Evolutionary conservation across 768 basidiomycete genomes (phyloP).

Genomic region (Russula sp.): DNA sequence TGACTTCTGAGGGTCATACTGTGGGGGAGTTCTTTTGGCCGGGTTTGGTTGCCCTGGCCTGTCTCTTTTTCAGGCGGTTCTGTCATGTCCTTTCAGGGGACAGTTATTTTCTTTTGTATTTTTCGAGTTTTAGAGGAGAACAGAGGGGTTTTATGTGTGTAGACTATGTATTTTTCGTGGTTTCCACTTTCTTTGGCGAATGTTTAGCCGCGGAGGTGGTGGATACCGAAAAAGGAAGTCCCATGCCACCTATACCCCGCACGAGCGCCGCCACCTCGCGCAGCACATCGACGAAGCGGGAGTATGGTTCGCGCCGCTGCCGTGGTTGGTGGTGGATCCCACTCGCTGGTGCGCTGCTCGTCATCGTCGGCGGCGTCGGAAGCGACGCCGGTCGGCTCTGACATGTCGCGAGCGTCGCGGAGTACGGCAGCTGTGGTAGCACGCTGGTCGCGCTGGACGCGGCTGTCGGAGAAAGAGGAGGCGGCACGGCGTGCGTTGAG

Average conservation of each 20-base stretch:
- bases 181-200: too few species aligned
- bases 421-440: neutral
- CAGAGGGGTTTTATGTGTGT: too few species aligned
- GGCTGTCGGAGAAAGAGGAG: slow-evolving; percentile 19
- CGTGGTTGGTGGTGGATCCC: neutral
- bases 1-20: too few species aligned
- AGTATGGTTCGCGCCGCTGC: slow-evolving; percentile 3
- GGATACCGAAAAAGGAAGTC: too few species aligned
- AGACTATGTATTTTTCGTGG: too few species aligned
- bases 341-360: neutral
- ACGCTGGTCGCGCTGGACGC: slow-evolving; percentile 1
- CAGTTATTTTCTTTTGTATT: too few species aligned
- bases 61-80: too few species aligned
- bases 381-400: slow-evolving; percentile 18
- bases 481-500: slow-evolving; percentile 18
- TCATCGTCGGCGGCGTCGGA: slow-evolving; percentile 11
- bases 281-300: neutral
- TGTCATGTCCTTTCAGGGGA: too few species aligned
- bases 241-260: slow-evolving; percentile 2
- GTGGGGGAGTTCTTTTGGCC: too few species aligned
- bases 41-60: too few species aligned
- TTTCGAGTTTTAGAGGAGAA: too few species aligned
- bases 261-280: neutral
- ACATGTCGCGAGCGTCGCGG: slow-evolving; percentile 18
- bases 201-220: too few species aligned